phyloP scores from a whole-genome alignment of 306 rosid genomes.

The Crotalaria pallida region DNA sequence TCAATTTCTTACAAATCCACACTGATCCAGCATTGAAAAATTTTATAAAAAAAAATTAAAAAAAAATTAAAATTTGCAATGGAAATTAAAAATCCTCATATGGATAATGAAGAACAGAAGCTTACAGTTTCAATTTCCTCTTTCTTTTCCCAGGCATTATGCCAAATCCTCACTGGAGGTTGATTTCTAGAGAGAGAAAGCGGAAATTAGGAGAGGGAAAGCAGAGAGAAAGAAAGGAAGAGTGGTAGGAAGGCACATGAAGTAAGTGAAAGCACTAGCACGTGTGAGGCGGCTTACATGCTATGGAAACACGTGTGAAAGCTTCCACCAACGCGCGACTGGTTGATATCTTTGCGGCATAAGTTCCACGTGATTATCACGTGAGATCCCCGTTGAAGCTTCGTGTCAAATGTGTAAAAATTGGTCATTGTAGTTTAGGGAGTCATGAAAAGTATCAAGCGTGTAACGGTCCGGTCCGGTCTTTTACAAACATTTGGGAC shows the following conservation, averaged over 20 bases:
- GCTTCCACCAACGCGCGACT: not conserved
- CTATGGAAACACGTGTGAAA: conserved; percentile 9
- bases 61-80: not conserved
- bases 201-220: not conserved
- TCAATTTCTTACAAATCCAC: not conserved
- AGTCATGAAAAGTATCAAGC: no score
- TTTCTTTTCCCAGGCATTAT: conserved; percentile 57
- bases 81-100: not conserved
- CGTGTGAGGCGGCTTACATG: conserved; percentile 29
- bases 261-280: conserved; percentile 11
- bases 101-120: not conserved
- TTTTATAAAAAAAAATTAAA: not conserved
- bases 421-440: no score
- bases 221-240: not conserved
- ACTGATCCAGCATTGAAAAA: conserved; percentile 27
- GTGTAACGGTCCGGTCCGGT: no score
- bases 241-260: conserved; percentile 1
- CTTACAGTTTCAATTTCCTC: conserved; percentile 64
- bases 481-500: no score
- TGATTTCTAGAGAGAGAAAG: conserved; percentile 2
- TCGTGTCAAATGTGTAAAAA: no score
- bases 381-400: no score
- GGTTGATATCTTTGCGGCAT: not conserved
- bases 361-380: no score
- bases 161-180: conserved; percentile 4